Evolutionary conservation across 306 rosid genomes (phyloP).

Genomic region (Vigna reflexopilosa): DNA sequence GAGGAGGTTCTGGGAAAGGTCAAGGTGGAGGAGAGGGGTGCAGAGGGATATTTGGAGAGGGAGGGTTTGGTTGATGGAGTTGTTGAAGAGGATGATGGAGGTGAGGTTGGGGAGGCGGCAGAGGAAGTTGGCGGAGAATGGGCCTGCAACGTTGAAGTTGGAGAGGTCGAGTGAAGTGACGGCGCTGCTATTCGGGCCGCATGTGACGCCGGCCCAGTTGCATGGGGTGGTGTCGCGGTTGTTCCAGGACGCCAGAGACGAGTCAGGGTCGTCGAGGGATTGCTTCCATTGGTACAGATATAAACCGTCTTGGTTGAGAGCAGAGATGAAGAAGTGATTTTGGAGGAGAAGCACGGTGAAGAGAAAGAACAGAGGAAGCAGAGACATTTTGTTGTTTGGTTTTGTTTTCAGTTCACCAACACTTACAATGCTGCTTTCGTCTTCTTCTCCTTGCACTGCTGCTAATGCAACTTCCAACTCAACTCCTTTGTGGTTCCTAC

Average conservation of each 20-base stretch:
- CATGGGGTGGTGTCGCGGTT: conserved; percentile 64
- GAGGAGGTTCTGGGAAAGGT: conserved; percentile 86
- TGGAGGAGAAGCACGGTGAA: conserved; percentile 23
- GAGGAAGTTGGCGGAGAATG: conserved; percentile 61
- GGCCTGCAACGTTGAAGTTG: conserved; percentile 60
- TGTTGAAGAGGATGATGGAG: conserved; percentile 62
- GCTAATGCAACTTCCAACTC: background rate
- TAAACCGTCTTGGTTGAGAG: conserved; percentile 71
- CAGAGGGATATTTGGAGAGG: conserved; percentile 61
- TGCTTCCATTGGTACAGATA: conserved; percentile 60
- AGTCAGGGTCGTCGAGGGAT: conserved; percentile 61
- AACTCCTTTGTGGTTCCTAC: no score
- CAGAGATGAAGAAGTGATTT: background rate
- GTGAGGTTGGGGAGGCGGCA: conserved; percentile 68
- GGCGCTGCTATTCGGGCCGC: conserved; percentile 48
- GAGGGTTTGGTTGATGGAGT: conserved; percentile 74
- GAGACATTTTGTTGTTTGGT: conserved; percentile 24
- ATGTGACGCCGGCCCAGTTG: conserved; percentile 66
- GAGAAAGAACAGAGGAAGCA: conserved; percentile 21
- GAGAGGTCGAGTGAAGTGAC: conserved; percentile 68
- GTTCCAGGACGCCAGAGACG: conserved; percentile 70
- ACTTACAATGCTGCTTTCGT: no score
- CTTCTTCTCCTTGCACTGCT: no score
- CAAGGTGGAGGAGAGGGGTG: conserved; percentile 57
- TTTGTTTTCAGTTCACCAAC: no score